Conservation (phyloP, 306 rosid species). For the Dryas alaskensis region DNA sequence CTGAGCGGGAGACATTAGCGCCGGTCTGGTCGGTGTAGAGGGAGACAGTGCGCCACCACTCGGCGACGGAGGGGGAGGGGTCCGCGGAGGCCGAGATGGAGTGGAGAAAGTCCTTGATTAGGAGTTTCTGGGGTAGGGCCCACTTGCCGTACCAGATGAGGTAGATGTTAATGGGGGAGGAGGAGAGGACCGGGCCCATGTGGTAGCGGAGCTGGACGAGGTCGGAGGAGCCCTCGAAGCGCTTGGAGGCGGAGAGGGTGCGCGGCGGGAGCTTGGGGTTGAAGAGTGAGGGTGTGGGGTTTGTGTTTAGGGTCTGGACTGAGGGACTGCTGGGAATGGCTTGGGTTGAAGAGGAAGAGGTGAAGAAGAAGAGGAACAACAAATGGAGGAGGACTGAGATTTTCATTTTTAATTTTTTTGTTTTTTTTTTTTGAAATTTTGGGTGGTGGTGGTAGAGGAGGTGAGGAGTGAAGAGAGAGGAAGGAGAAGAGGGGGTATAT, state of each 20-base stretch:
- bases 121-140: slow-evolving; percentile 45
- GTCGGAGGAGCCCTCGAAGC: slow-evolving; percentile 78
- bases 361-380: not conserved
- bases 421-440: no score
- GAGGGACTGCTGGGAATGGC: not conserved
- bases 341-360: not conserved
- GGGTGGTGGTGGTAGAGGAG: not conserved
- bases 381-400: not conserved
- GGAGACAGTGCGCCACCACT: slow-evolving; percentile 82
- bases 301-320: slow-evolving; percentile 36
- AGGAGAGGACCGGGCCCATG: slow-evolving; percentile 90
- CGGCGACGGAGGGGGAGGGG: slow-evolving; percentile 68
- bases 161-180: slow-evolving; percentile 72
- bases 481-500: not conserved
- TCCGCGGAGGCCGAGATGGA: slow-evolving; percentile 52
- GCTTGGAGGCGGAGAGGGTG: slow-evolving; percentile 59
- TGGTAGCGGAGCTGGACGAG: slow-evolving; percentile 75
- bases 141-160: slow-evolving; percentile 90
- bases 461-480: not conserved
- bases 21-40: slow-evolving; percentile 91
- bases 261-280: slow-evolving; percentile 69
- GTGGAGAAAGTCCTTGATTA: slow-evolving; percentile 63
- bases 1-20: slow-evolving; percentile 69
- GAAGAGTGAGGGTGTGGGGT: slow-evolving; percentile 21
- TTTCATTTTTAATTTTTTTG: no score